phyloP scores from a whole-genome alignment of 257 asterid genomes.

The Avicennia marina region DNA sequence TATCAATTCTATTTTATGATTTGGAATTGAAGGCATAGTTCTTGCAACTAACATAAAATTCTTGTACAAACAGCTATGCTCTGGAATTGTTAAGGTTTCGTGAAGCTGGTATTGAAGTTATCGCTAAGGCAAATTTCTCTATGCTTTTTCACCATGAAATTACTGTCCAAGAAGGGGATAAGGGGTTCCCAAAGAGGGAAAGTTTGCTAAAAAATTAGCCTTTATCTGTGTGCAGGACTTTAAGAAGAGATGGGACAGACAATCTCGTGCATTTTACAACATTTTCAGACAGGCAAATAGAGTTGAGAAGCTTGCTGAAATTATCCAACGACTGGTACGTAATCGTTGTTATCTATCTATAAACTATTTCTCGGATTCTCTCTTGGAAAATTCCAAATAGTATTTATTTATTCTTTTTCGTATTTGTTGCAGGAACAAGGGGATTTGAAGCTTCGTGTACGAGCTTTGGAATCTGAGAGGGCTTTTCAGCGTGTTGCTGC shows the following conservation, averaged over 20 bases:
- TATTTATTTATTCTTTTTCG: background rate
- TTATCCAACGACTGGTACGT: constrained; percentile 76
- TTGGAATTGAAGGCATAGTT: too few relatives aligned
- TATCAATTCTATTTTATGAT: too few relatives aligned
- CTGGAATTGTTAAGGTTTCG: constrained; percentile 88
- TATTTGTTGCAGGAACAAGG: constrained; percentile 79
- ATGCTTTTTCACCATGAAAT: background rate
- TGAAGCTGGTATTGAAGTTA: constrained; percentile 91
- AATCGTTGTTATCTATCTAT: constrained; percentile 1
- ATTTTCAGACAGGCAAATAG: constrained; percentile 97
- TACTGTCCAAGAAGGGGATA: too few relatives aligned
- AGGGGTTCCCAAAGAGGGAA: background rate
- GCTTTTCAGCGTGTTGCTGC: constrained; percentile 96
- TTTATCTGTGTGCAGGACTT: constrained; percentile 57
- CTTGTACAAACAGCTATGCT: constrained; percentile 62
- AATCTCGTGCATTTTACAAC: constrained; percentile 83
- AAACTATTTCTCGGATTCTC: too few relatives aligned
- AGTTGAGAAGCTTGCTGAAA: constrained; percentile 80
- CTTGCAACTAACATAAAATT: constrained; percentile 7
- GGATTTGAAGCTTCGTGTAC: constrained; percentile 89
- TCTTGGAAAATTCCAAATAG: too few relatives aligned
- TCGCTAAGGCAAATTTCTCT: constrained; percentile 51
- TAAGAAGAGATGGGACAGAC: constrained; percentile 87
- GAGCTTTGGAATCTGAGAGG: constrained; percentile 92
- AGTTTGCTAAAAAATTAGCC: constrained; percentile 8